Conservation (phyloP, 352 stramenopile genomes). For the Globisporangium camurandrum region DNA sequence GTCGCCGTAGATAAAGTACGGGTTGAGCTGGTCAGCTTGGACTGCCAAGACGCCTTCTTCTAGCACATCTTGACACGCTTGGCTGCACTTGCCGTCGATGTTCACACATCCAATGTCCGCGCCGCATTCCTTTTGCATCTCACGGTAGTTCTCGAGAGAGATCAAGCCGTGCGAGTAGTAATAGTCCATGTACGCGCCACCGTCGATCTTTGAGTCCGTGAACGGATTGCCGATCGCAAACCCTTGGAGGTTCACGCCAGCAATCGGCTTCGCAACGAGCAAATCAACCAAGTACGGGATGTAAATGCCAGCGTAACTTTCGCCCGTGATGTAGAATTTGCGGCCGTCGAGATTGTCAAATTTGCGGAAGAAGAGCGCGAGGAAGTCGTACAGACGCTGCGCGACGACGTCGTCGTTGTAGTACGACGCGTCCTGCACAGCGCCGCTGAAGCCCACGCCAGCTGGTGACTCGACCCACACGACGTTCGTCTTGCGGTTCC, state of each 20-base stretch:
- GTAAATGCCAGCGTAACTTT: conserved; percentile 88
- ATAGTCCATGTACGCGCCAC: conserved; percentile 73
- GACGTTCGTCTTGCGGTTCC: conserved; percentile 73
- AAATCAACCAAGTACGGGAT: conserved; percentile 80
- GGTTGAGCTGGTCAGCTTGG: conserved; percentile 43
- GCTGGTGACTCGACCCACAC: conserved; percentile 74
- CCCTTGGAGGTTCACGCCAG: conserved; percentile 62
- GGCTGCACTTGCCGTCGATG: conserved; percentile 31
- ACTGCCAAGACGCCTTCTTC: conserved; percentile 37
- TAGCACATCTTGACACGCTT: conserved; percentile 37
- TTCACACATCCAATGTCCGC: conserved; percentile 57
- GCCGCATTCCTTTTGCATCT: conserved; percentile 48
- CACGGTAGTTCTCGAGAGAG: conserved; percentile 65
- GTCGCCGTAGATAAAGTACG: conserved; percentile 82
- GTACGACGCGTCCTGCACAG: conserved; percentile 52
- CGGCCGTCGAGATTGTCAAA: conserved; percentile 63
- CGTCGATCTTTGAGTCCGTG: conserved; percentile 50
- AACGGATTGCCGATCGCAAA: conserved; percentile 77
- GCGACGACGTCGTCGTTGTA: conserved; percentile 78
- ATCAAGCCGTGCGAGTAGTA: conserved; percentile 85
- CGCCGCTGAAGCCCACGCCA: conserved; percentile 63
- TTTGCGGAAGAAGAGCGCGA: conserved; percentile 59
- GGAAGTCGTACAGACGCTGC: conserved; percentile 72
- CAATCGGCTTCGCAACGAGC: conserved; percentile 56
- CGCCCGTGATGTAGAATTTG: conserved; percentile 78